phyloP scores from a whole-genome alignment of 2,329 filamentous ascomycete genomes.

The Zymoseptoria brevis region DNA sequence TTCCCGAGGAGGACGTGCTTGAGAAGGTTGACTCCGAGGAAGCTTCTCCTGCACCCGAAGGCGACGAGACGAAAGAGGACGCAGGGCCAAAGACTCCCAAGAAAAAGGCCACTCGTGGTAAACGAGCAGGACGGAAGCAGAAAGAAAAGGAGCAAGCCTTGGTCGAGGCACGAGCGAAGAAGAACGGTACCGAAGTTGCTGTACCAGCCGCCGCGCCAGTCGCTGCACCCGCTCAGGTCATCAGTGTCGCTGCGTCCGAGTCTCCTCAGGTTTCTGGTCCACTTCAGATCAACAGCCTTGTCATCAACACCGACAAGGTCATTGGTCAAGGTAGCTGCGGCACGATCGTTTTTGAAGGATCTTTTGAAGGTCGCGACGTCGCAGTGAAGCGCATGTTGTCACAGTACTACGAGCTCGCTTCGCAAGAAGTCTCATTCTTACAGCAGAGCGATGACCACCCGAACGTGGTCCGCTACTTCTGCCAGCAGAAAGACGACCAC shows the following conservation, averaged over 20 bases:
- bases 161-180: conserved; percentile 32
- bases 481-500: conserved; percentile 76
- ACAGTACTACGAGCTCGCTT: conserved; percentile 91
- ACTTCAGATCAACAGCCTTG: conserved; percentile 53
- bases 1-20: background rate
- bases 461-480: conserved; percentile 95
- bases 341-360: conserved; percentile 93
- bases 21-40: conserved; percentile 1
- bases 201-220: conserved; percentile 31
- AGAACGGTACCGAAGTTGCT: conserved; percentile 7
- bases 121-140: conserved; percentile 39
- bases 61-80: conserved; percentile 20
- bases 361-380: conserved; percentile 80
- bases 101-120: conserved; percentile 44
- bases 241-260: conserved; percentile 37
- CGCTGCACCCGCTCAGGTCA: conserved; percentile 31
- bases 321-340: conserved; percentile 81
- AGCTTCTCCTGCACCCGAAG: conserved; percentile 20
- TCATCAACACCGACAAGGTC: conserved; percentile 52
- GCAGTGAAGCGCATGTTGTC: conserved; percentile 96
- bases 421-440: conserved; percentile 82
- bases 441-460: conserved; percentile 92
- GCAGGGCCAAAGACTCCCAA: conserved; percentile 30
- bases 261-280: conserved; percentile 37
- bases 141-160: conserved; percentile 35